Conservation (phyloP, 208 protist species). For the Wallacemonas sp. region DNA sequence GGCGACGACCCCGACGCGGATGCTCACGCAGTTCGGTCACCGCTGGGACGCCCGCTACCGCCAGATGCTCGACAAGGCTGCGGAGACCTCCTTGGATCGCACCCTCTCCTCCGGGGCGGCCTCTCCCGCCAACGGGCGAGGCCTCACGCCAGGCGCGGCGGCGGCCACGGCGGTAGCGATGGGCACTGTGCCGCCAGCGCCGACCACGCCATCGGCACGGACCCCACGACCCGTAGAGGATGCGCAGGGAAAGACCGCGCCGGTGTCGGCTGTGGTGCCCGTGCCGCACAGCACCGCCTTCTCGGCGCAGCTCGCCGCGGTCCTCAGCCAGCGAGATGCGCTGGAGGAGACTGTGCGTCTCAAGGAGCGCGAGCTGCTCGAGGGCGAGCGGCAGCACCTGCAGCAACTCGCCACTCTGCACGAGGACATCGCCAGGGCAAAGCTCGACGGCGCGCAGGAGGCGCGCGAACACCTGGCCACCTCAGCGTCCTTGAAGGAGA, state of each 20-base stretch:
- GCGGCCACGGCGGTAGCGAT: neutral
- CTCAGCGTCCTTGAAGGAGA: constrained; percentile 60
- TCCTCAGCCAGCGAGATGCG: constrained; percentile 12
- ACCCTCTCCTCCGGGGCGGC: neutral
- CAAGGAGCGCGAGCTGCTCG: constrained; percentile 41
- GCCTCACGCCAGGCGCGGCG: neutral
- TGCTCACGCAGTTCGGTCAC: constrained; percentile 15
- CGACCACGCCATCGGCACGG: too few species aligned
- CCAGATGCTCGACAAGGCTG: neutral
- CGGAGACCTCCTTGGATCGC: neutral
- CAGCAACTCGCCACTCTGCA: constrained; percentile 52
- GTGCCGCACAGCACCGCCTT: too few species aligned
- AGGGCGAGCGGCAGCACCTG: constrained; percentile 49
- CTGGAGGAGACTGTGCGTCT: constrained; percentile 42
- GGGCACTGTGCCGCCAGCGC: too few species aligned
- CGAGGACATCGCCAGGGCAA: constrained; percentile 43
- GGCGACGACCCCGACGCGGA: constrained; percentile 10
- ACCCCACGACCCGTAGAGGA: too few species aligned
- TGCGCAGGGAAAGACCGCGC: too few species aligned
- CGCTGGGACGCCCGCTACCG: constrained; percentile 15
- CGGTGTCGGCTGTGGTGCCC: too few species aligned
- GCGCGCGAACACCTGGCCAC: constrained; percentile 49
- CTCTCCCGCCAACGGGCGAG: neutral
- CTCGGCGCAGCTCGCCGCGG: neutral
- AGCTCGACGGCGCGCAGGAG: constrained; percentile 43